A percentile compares a stretch with the other conserved stretches of the same genome.
Conservation (phyloP, 2,329 filamentous ascomycete species). For the Botrytis fabae region DNA sequence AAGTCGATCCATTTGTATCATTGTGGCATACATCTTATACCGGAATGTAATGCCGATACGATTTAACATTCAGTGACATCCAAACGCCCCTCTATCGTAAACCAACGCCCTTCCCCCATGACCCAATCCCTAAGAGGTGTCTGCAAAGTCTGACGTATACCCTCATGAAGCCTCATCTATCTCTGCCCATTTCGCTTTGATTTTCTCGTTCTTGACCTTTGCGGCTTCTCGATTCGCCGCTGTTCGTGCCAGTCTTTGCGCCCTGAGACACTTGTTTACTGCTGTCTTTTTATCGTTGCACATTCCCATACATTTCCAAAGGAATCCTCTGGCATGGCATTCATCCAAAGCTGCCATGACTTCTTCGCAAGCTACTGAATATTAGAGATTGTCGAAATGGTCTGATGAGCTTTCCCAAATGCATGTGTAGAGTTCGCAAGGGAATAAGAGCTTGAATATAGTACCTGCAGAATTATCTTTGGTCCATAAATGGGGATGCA, state of each 20-base stretch:
- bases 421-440: not conserved
- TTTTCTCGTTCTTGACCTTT: constrained; percentile 67
- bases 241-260: constrained; percentile 76
- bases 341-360: constrained; percentile 93
- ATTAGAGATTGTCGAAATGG: constrained; percentile 25
- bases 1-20: not conserved
- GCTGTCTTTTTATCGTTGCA: constrained; percentile 85
- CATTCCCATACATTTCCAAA: constrained; percentile 87
- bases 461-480: constrained; percentile 79
- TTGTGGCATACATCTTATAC: not conserved
- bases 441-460: constrained; percentile 27
- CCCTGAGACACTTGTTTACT: constrained; percentile 81
- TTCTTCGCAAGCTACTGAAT: constrained; percentile 77
- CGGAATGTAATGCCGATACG: not conserved
- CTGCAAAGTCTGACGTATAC: not conserved
- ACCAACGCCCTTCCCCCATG: constrained; percentile 10
- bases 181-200: constrained; percentile 77
- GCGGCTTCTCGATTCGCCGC: constrained; percentile 71
- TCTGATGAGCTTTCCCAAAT: constrained; percentile 1
- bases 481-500: constrained; percentile 98
- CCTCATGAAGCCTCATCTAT: constrained; percentile 67
- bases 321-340: constrained; percentile 88
- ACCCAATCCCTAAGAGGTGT: not conserved
- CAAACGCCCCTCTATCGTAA: constrained; percentile 10
- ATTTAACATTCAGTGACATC: not conserved